Evolutionary conservation across 768 basidiomycete species (phyloP).

Genomic region (Krasilnikovozyma curviuscula): DNA sequence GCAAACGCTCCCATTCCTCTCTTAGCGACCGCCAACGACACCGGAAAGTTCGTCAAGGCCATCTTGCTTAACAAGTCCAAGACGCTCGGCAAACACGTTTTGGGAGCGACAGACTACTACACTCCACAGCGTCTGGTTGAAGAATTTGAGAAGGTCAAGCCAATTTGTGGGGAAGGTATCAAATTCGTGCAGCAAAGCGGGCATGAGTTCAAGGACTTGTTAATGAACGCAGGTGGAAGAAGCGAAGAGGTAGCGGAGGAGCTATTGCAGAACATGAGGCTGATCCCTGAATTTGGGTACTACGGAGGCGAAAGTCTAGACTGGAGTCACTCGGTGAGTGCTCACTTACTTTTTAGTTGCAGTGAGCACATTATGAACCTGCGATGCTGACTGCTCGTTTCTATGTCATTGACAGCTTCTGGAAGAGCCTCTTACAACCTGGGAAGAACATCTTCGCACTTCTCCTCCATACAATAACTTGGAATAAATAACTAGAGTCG

Average conservation of each 20-base stretch:
- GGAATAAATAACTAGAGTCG: no score
- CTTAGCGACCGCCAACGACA: no score
- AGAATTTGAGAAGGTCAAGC: constrained; percentile 8
- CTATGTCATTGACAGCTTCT: no score
- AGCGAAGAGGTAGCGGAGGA: constrained; percentile 8
- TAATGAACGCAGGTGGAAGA: constrained; percentile 8
- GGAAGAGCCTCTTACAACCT: no score
- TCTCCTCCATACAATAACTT: no score
- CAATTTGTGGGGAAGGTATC: constrained; percentile 1
- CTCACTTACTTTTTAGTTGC: no score
- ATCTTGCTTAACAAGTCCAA: constrained; percentile 10
- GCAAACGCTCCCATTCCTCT: no score
- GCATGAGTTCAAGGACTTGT: constrained; percentile 4
- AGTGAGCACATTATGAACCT: no score
- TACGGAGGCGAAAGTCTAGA: constrained; percentile 6
- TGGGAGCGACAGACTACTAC: constrained; percentile 7
- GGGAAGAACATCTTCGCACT: no score
- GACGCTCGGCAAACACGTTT: constrained; percentile 9
- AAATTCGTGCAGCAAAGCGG: constrained; percentile 1
- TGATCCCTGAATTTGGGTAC: constrained; percentile 15
- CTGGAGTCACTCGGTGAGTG: constrained; percentile 10
- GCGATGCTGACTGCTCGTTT: no score
- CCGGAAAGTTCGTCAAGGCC: no score
- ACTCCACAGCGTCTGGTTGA: constrained; percentile 8
- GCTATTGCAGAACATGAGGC: constrained; percentile 13